Evolutionary conservation across 2,329 filamentous ascomycete genomes (phyloP).

Genomic region (Talaromyces sp.): DNA sequence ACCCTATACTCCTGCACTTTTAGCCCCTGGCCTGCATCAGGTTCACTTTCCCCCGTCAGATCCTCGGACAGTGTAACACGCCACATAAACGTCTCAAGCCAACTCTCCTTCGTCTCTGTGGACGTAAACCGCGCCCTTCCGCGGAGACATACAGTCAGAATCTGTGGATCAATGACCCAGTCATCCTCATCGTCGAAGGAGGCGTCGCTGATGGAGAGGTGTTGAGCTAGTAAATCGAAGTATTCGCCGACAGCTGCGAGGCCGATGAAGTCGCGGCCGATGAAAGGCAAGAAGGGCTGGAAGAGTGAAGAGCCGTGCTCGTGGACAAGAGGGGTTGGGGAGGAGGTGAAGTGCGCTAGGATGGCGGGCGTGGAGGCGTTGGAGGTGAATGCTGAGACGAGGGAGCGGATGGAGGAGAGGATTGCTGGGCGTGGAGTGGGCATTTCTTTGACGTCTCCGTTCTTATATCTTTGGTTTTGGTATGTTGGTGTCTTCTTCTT

Average conservation of each 20-base stretch:
- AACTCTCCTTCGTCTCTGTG: conserved; percentile 36
- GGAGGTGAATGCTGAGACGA: conserved; percentile 35
- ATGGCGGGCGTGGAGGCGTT: conserved; percentile 24
- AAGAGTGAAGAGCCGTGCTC: conserved; percentile 40
- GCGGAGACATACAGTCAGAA: conserved; percentile 34
- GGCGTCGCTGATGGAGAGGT: conserved; percentile 38
- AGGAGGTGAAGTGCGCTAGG: conserved; percentile 37
- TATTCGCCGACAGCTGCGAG: conserved; percentile 36
- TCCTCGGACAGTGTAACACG: conserved; percentile 38
- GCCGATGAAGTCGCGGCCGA: conserved; percentile 44
- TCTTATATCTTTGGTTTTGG: neutral
- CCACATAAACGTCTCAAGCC: conserved; percentile 46
- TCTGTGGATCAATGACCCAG: conserved; percentile 40
- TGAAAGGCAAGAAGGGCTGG: conserved; percentile 40
- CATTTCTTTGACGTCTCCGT: neutral
- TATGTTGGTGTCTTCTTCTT: neutral
- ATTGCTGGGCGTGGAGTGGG: conserved; percentile 24
- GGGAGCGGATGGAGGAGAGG: conserved; percentile 28
- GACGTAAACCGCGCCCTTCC: conserved; percentile 38
- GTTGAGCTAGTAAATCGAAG: conserved; percentile 35
- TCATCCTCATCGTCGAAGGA: conserved; percentile 35
- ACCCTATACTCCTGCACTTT: conserved; percentile 44
- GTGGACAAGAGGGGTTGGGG: conserved; percentile 30
- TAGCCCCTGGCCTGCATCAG: conserved; percentile 18
- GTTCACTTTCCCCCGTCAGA: conserved; percentile 16